Base-by-base conservation (phyloP, 202 grass and related monocot species). In the Brachypodium distachyon region DNA sequence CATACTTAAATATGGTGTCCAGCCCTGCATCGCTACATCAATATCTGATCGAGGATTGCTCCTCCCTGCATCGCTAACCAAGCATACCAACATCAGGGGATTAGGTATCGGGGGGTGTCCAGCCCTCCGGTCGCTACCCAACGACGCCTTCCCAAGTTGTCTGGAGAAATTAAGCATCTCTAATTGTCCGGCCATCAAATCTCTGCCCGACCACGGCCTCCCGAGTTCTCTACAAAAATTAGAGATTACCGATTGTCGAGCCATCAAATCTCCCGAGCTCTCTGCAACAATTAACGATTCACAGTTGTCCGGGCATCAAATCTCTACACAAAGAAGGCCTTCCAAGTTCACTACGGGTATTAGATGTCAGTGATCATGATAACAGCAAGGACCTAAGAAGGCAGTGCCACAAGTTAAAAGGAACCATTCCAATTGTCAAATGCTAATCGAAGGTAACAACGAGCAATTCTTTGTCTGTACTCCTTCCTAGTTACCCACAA, bases 101-200 rank as follows among this genome's bases (percentile, higher is more conserved):
- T 21, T 70, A 14, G 0, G 6, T 0, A 51, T 51, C 27, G 0
- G 0, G 0, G 0, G 4, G 0, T 49, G 27, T 46, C 7, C 3
- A n/a, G 6, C 27, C 44, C 49, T 70, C 27, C 9, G 0, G 4
- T 27, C 53, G 12, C 53, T 55, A 23, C 52, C 52, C 23, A 55
- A 36, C 4, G 33, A 36, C 33, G 33, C 4, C 33, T 6, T 36
- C 33, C 33, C 33, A 6, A 36, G 33, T 36, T 36, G 33, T 36
- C 33, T 36, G 33, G 4, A 36, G 6, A 36, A 3, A 36, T 36
- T 36, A 36, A 36, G 33, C 4, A 36, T 60, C 57, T 0, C 0
- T 0, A 0, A 2, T 0, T 54, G 70, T 51, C 47, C 19, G 0
- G 6, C 19, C 21, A 73, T 73, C 33, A 12, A 32, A 13, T 73